Evolutionary conservation across 2,329 filamentous ascomycete genomes (phyloP).

Genomic region (Colletotrichum horii): DNA sequence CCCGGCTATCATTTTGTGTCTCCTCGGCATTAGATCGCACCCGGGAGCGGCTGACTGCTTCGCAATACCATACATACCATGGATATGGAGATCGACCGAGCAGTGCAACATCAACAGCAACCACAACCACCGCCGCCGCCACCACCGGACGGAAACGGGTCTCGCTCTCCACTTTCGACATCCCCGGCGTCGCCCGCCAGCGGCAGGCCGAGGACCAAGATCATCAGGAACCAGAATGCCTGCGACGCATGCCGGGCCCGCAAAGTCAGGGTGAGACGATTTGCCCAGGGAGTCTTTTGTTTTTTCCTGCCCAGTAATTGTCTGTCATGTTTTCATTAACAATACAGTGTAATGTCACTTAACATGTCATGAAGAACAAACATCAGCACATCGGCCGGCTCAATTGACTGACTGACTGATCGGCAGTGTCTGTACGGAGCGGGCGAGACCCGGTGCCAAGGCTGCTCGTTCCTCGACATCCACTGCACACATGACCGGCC

Average conservation of each 20-base stretch:
- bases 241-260: conserved; percentile 33
- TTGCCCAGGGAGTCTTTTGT: background rate
- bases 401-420: background rate
- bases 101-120: background rate
- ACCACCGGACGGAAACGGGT: background rate
- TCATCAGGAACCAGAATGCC: conserved; percentile 29
- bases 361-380: too few relatives aligned
- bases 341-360: background rate
- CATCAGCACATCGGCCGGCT: background rate
- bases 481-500: conserved; percentile 31
- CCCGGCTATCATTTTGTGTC: background rate
- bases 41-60: background rate
- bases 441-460: conserved; percentile 21
- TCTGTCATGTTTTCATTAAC: background rate
- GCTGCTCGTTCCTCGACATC: conserved; percentile 28
- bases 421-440: conserved; percentile 23
- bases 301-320: background rate
- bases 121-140: background rate
- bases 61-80: background rate
- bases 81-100: conserved; percentile 11
- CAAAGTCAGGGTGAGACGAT: conserved; percentile 29
- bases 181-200: background rate
- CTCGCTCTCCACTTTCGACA: background rate
- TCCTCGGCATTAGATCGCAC: background rate
- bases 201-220: background rate